A percentile compares a stretch with the other conserved stretches of the same genome.
Conservation (phyloP, 768 basidiomycete species). For the Amanita pseudoporphyria region DNA sequence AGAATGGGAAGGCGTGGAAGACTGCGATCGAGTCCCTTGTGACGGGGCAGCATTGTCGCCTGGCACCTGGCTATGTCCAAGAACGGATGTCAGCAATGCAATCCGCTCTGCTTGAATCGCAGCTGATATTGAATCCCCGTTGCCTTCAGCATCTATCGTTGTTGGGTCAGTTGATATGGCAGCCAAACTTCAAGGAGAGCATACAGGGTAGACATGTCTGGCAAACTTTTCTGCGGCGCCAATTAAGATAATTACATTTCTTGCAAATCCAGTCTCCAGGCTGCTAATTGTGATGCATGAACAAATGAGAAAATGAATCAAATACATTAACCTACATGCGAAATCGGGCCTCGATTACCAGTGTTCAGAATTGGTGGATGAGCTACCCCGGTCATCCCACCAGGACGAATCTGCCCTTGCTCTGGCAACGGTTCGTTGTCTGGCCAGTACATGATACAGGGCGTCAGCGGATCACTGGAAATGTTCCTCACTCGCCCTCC, state of each 20-base stretch:
- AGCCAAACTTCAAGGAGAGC: constrained; percentile 18
- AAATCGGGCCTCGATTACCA: constrained; percentile 80
- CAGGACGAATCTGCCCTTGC: constrained; percentile 68
- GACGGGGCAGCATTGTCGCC: constrained; percentile 10
- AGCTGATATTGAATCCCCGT: constrained; percentile 78
- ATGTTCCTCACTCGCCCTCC: constrained; percentile 78
- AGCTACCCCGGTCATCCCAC: constrained; percentile 42
- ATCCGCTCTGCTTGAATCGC: constrained; percentile 83
- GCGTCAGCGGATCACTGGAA: constrained; percentile 57
- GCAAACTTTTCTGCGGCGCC: constrained; percentile 82
- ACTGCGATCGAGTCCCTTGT: constrained; percentile 30
- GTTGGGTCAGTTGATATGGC: background rate
- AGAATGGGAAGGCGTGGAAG: constrained; percentile 35
- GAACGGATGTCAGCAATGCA: constrained; percentile 65
- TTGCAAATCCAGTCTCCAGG: constrained; percentile 77
- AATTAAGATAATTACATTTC: constrained; percentile 83
- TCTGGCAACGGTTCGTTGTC: constrained; percentile 82
- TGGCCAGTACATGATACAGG: constrained; percentile 87
- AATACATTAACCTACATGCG: constrained; percentile 49
- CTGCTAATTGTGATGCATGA: constrained; percentile 31
- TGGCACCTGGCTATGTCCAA: constrained; percentile 42
- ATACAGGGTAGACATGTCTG: constrained; percentile 81
- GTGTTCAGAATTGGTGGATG: constrained; percentile 86
- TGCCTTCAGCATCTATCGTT: constrained; percentile 69
- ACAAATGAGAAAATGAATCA: constrained; percentile 1